Base-by-base conservation (phyloP, 2,329 filamentous ascomycete species). In the Colletotrichum eremochloae region DNA sequence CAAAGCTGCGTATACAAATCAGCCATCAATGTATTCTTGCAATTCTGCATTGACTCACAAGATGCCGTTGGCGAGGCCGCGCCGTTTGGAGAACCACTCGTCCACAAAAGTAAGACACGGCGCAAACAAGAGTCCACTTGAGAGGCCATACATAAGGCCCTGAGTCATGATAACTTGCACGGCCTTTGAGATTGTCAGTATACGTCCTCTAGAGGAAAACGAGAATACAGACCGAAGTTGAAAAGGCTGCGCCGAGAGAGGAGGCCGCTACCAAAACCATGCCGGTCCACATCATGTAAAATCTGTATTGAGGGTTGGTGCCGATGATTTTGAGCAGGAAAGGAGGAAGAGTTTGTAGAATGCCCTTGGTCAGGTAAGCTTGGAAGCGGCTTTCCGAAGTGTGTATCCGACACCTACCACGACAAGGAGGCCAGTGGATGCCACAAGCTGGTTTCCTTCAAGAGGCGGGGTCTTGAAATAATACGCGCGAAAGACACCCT, bases 1-100 rank as follows among this genome's bases (percentile, higher is more conserved):
- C 66, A 5, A 68, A 68, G 42, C 66, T 68, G 3, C 1, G 0
- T 5, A 8, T 2, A 20, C 24, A 38, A n/a, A 8, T 48, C 7
- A n/a, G 36, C 33, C 57, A 1, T 1, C 24, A 7, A 14, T 11
- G 18, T 3, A 6, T 8, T 3, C 9, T 0, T 7, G 3, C 14
- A 8, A 1, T 5, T 14, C 2, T 2, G 12, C 1, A 0, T 11
- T 5, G 9, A 9, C 66, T 40, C 12, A 68, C 66, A 68, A 64
- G 33, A 86, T 79, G 0, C 82, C 82, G 38, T 81, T 83, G 1
- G 83, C 84, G 3, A 86, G 74, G 44, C 80, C 81, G 0, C 84
- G 76, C 18, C 76, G 77, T 24, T 74, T 77, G 9, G 75, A 70
- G 73, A 86, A 86, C 84, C 84, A 85, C 60, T 86, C 82, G 1